Base-by-base conservation (phyloP, 2,329 filamentous ascomycete species). In the Scytalidium lignicola region DNA sequence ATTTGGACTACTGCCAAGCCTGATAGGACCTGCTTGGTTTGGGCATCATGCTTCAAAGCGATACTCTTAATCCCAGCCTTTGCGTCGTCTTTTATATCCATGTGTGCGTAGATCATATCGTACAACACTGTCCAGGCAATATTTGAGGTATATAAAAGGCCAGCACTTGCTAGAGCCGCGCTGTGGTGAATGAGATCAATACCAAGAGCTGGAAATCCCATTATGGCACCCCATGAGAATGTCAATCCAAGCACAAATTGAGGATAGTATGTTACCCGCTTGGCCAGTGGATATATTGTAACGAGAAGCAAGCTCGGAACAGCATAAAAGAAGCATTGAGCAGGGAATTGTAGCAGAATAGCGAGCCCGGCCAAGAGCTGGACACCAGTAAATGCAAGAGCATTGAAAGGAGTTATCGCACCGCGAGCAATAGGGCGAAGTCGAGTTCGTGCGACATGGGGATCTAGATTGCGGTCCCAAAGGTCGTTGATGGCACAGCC, bases 91-190 rank as follows among this genome's bases (percentile, higher is more conserved):
- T 85, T 85, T 65, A 92, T 86, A 61, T 95, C 90, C 83, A 93
- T 92, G 65, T 95, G 90, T 13, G 90, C 90, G 66, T 95, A 95
- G 26, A 95, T 90, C 82, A 93, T 95, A 65, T 95, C 90, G 66
- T 95, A 95, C 37, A 95, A 70, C 21, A 95, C 78, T 0, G 89
- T 95, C 90, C 90, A 95, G 2, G 88, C 83, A 20, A 93, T 75
- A 58, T 90, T 93, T 41, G 86, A 90, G 10, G 78, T 71, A 64
- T 95, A 95, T 44, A 95, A 71, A 50, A 79, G 80, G 2, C 75
- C 80, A 1, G 87, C 86, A 1, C 86, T 82, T 3, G 76, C 72
- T 50, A 88, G 64, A 2, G 87, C 86, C 1, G 79, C 67, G 19
- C 70, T 70, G 55, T 86, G 79, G 5, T 78, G 70, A 12, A 92